Evolutionary conservation across 495 filamentous ascomycete genomes (phyloP), one percentile per base, ranked within the genome.

Genomic region (Aspergillus ellipticus): DNA sequence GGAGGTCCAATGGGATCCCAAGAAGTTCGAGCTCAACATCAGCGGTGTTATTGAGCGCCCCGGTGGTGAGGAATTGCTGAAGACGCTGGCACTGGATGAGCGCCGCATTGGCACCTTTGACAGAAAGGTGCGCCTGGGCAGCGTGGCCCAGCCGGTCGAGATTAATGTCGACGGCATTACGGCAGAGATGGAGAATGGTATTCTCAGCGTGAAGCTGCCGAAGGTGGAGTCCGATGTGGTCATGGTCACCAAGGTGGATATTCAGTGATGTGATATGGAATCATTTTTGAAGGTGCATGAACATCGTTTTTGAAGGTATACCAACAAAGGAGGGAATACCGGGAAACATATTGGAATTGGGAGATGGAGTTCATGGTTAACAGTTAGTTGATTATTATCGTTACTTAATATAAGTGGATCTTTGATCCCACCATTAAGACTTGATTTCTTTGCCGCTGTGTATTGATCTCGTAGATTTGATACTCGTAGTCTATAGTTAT

Each of bases 1-100:
- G 10, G 45, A 48, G 16, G 45, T 48, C 22, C 29, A 48, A 5
- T 48, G 45, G 45, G 45, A 48, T 28, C 45, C 45, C 10, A 24
- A 28, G 22, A 48, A 48, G 45, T 48, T 48, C 45, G 45, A 48
- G 45, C 45, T 48, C 45, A 48, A 17, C 22, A 28, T 48, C 7
- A 16, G 13, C 22, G 45, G 45, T n/a, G 15, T n/a, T 3, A 48
- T 48, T 28, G 45, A 48, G 22, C 45, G 45, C 13, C 22, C 45
- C 7, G 45, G 45, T n/a, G 45, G 26, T 16, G 45, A 48, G 16
- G 45, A 48, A 17, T 3, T 48, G 22, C 22, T 48, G 45, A 48
- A 48, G 45, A 17, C 45, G 0, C 16, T 48, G 45, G 45, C 45
- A 22, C 45, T 48, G 45, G 45, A 48, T 17, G 45, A 48, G 22